Percentiles rank a stretch among this genome's conserved stretches.
These are phyloP conservation scores for Lipomyces starkeyi DNA, from an alignment of 805 yeast species.

Conservation along the genomic window DNA sequence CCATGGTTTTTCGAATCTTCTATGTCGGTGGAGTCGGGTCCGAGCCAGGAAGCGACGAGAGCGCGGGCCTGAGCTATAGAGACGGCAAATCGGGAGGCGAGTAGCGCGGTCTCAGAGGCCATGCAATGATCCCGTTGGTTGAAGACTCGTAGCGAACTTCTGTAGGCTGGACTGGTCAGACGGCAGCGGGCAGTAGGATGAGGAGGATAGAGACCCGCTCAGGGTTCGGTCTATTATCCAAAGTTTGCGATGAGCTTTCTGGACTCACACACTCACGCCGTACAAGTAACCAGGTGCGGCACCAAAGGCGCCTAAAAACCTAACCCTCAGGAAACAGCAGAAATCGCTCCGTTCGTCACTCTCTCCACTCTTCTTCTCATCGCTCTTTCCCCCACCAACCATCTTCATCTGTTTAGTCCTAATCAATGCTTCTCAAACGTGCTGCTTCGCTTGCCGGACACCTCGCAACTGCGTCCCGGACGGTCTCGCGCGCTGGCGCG, in stretches of 20 bases:
- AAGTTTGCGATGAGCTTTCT: neutral
- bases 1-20: constrained; percentile 9
- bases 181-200: too few relatives aligned
- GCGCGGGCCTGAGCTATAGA: constrained; percentile 39
- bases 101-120: constrained; percentile 26
- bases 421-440: constrained; percentile 25
- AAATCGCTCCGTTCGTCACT: neutral
- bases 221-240: neutral
- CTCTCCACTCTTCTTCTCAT: constrained; percentile 1
- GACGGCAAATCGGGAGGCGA: constrained; percentile 42
- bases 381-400: constrained; percentile 2
- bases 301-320: neutral
- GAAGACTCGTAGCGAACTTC: neutral
- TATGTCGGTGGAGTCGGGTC: constrained; percentile 8
- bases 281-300: too few relatives aligned
- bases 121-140: neutral
- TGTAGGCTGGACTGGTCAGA: neutral
- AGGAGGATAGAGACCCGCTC: neutral
- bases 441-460: constrained; percentile 22
- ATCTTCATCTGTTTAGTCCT: constrained; percentile 10
- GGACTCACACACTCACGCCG: too few relatives aligned
- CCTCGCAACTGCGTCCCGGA: constrained; percentile 23
- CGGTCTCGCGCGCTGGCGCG: constrained; percentile 37
- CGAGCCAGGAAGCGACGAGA: constrained; percentile 42
- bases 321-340: neutral